Evolutionary conservation across 805 yeast genomes (phyloP).

Genomic region (Starmerella lactis-condensi): DNA sequence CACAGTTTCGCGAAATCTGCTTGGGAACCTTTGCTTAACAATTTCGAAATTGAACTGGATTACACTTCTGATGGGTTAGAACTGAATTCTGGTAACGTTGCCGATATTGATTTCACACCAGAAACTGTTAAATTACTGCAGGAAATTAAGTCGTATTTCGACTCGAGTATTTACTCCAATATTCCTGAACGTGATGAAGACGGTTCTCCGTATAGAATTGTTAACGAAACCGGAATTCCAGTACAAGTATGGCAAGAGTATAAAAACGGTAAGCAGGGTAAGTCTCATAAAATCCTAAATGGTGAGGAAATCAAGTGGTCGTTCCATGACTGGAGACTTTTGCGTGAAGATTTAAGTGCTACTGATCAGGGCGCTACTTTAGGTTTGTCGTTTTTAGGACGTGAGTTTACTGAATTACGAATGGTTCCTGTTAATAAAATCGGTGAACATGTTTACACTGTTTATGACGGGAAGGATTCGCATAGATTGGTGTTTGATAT

Average conservation of each 20-base stretch:
- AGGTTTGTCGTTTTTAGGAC: slow-evolving; percentile 37
- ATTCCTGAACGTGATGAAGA: slow-evolving; percentile 39
- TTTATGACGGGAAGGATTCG: slow-evolving; percentile 25
- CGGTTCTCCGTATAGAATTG: slow-evolving; percentile 61
- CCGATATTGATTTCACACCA: slow-evolving; percentile 67
- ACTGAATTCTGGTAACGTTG: slow-evolving; percentile 52
- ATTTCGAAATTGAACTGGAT: slow-evolving; percentile 64
- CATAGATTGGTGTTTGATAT: slow-evolving; percentile 60
- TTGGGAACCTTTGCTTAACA: slow-evolving; percentile 90
- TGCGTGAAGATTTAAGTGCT: slow-evolving; percentile 61
- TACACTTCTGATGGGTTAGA: slow-evolving; percentile 41
- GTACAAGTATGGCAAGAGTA: slow-evolving; percentile 65
- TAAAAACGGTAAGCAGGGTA: slow-evolving; percentile 14
- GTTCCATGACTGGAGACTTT: slow-evolving; percentile 81
- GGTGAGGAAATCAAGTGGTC: slow-evolving; percentile 57
- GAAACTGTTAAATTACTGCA: slow-evolving; percentile 61
- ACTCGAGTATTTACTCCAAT: slow-evolving; percentile 15
- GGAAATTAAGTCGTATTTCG: slow-evolving; percentile 37
- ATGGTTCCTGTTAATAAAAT: slow-evolving; percentile 56
- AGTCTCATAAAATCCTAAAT: slow-evolving; percentile 24
- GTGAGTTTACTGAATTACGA: slow-evolving; percentile 36
- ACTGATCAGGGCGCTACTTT: slow-evolving; percentile 43
- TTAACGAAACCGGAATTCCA: slow-evolving; percentile 71
- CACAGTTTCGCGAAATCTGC: slow-evolving; percentile 77
- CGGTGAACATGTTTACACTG: slow-evolving; percentile 59